Conservation (phyloP, 2,329 filamentous ascomycete genomes). For the Claviceps sp. region DNA sequence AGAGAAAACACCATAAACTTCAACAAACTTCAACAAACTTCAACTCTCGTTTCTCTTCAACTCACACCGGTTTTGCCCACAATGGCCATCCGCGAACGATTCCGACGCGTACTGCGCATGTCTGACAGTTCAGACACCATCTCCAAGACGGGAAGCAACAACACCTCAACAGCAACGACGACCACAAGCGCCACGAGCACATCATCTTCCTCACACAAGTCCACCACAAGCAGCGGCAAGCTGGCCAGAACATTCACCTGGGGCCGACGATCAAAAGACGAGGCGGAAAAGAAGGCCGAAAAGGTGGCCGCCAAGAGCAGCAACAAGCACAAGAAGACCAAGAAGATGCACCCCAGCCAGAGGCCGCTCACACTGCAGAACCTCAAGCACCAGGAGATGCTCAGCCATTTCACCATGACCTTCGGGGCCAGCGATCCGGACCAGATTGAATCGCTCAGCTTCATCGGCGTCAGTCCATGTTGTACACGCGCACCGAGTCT, state of each 20-base stretch:
- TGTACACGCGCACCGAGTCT: slow-evolving; percentile 27
- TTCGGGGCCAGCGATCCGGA: slow-evolving; percentile 26
- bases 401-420: slow-evolving; percentile 31
- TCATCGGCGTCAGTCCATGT: slow-evolving; percentile 29
- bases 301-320: slow-evolving; percentile 4
- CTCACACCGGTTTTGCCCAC: slow-evolving; percentile 2
- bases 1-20: background rate
- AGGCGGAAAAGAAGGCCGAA: slow-evolving; percentile 7
- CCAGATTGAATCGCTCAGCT: slow-evolving; percentile 21
- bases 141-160: slow-evolving; percentile 19
- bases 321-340: slow-evolving; percentile 12
- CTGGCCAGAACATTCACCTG: slow-evolving; percentile 20
- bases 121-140: slow-evolving; percentile 18
- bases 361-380: slow-evolving; percentile 31
- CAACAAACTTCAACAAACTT: background rate
- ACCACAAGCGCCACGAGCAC: slow-evolving; percentile 15
- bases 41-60: too few relatives aligned
- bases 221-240: slow-evolving; percentile 14
- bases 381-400: slow-evolving; percentile 32
- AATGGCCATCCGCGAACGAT: slow-evolving; percentile 30
- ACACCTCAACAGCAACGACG: slow-evolving; percentile 8
- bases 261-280: slow-evolving; percentile 10
- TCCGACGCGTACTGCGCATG: slow-evolving; percentile 27
- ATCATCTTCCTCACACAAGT: slow-evolving; percentile 18
- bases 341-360: slow-evolving; percentile 29